Percentiles rank a stretch among this genome's conserved stretches.
Conservation (phyloP, 2,329 filamentous ascomycete genomes). For the Stagonosporopsis vannaccii region DNA sequence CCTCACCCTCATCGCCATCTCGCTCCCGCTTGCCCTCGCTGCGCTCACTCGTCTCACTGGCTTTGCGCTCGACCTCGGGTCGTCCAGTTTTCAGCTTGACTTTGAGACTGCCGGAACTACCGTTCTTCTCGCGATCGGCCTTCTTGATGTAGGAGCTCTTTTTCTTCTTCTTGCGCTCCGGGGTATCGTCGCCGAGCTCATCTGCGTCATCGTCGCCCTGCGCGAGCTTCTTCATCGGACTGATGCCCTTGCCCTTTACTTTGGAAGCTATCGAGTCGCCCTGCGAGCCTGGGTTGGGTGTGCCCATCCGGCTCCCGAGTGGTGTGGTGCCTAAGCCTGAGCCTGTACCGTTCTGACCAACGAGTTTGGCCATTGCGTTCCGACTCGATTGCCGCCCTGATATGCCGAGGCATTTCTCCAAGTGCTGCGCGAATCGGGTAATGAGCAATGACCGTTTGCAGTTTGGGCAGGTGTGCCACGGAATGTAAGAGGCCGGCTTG, state of each 20-base stretch:
- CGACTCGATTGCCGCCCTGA: constrained; percentile 60
- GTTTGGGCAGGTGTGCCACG: constrained; percentile 65
- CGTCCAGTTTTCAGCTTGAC: constrained; percentile 45
- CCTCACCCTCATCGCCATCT: constrained; percentile 42
- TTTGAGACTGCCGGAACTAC: constrained; percentile 33
- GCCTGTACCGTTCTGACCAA: constrained; percentile 47
- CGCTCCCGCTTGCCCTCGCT: constrained; percentile 46
- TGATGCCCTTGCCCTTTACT: constrained; percentile 44
- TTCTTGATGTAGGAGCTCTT: constrained; percentile 54
- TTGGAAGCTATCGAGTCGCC: constrained; percentile 32
- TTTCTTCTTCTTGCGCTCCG: constrained; percentile 57
- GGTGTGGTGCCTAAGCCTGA: constrained; percentile 53
- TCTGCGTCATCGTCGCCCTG: constrained; percentile 37
- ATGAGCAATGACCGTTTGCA: constrained; percentile 69
- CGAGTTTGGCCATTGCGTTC: constrained; percentile 58
- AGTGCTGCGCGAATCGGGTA: constrained; percentile 66
- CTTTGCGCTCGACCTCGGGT: constrained; percentile 39
- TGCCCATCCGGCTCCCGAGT: constrained; percentile 53
- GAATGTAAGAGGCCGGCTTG: constrained; percentile 55
- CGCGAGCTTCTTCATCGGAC: constrained; percentile 41
- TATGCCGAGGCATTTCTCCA: constrained; percentile 67
- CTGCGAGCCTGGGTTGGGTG: constrained; percentile 48
- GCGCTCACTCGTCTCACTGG: constrained; percentile 39
- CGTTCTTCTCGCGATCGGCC: constrained; percentile 45
- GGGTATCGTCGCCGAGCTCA: constrained; percentile 51